Conservation (phyloP, 2,329 filamentous ascomycete genomes). For the Verticillium longisporum region DNA sequence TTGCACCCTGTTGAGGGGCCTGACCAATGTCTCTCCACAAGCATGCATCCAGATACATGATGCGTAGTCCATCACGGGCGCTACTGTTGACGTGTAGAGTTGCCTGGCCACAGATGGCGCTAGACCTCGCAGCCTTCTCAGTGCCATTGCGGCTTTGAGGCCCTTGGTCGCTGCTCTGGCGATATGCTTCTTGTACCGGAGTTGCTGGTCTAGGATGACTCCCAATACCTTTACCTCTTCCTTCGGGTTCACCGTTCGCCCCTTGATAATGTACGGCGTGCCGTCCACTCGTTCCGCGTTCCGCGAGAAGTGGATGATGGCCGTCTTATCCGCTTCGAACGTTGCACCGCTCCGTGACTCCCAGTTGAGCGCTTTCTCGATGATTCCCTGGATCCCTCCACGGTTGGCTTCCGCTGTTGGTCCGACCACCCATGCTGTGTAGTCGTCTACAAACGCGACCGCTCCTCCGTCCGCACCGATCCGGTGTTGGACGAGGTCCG, state of each 20-base stretch:
- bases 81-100: slow-evolving; percentile 15
- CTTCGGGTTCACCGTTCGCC: not conserved
- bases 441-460: slow-evolving; percentile 9
- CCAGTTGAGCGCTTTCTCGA: slow-evolving; percentile 14
- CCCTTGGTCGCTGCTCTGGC: slow-evolving; percentile 10
- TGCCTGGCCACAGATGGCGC: slow-evolving; percentile 12
- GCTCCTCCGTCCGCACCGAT: slow-evolving; percentile 18
- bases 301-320: slow-evolving; percentile 9
- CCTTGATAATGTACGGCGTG: not conserved
- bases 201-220: slow-evolving; percentile 13
- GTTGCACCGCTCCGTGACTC: slow-evolving; percentile 16
- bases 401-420: slow-evolving; percentile 4
- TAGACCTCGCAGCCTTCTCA: slow-evolving; percentile 9
- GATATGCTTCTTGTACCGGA: slow-evolving; percentile 7
- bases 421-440: not conserved
- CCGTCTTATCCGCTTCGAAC: slow-evolving; percentile 17
- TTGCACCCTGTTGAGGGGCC: slow-evolving; percentile 1
- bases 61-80: slow-evolving; percentile 16
- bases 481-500: slow-evolving; percentile 16
- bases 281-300: not conserved
- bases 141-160: slow-evolving; percentile 5
- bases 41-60: slow-evolving; percentile 9
- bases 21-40: not conserved
- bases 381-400: slow-evolving; percentile 14
- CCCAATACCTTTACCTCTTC: slow-evolving; percentile 6